Conservation (phyloP, 108 stramenopile species). For the Skeletonema costatum region DNA sequence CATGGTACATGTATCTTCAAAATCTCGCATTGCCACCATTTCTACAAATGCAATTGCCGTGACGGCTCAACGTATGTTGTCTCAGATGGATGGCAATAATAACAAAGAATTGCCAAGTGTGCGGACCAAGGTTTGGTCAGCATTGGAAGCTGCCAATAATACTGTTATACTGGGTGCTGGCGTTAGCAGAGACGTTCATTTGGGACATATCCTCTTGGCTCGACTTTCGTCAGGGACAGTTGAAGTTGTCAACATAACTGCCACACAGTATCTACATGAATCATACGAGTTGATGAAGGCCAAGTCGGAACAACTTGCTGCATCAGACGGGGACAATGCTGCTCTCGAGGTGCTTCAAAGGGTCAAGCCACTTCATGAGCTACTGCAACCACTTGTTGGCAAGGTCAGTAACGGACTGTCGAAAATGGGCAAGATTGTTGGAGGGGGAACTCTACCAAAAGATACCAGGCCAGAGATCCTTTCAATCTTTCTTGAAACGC, state of each 20-base stretch:
- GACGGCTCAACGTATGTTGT: slow-evolving; percentile 34
- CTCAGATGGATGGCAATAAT: slow-evolving; percentile 11
- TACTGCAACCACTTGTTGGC: slow-evolving; percentile 54
- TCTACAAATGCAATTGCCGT: slow-evolving; percentile 61
- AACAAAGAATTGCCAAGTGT: slow-evolving; percentile 8
- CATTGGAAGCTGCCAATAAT: slow-evolving; percentile 47
- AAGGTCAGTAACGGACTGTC: slow-evolving; percentile 58
- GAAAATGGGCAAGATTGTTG: slow-evolving; percentile 73
- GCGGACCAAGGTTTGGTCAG: slow-evolving; percentile 66
- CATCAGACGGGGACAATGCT: slow-evolving; percentile 19
- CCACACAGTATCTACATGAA: slow-evolving; percentile 63
- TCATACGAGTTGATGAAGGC: slow-evolving; percentile 35
- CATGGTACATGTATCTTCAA: slow-evolving; percentile 64
- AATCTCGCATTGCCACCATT: slow-evolving; percentile 52
- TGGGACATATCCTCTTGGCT: slow-evolving; percentile 74
- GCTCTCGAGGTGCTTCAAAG: slow-evolving; percentile 48
- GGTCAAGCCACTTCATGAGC: slow-evolving; percentile 54
- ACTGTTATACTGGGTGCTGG: slow-evolving; percentile 57
- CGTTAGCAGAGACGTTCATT: slow-evolving; percentile 62
- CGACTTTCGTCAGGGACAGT: slow-evolving; percentile 43
- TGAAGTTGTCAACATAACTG: slow-evolving; percentile 66
- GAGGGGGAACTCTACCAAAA: slow-evolving; percentile 53
- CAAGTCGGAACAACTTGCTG: slow-evolving; percentile 24
- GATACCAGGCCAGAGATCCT: slow-evolving; percentile 60
- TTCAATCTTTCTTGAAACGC: slow-evolving; percentile 61